phyloP scores from a whole-genome alignment of 2,329 filamentous ascomycete species.

The Scorias spongiosa region DNA sequence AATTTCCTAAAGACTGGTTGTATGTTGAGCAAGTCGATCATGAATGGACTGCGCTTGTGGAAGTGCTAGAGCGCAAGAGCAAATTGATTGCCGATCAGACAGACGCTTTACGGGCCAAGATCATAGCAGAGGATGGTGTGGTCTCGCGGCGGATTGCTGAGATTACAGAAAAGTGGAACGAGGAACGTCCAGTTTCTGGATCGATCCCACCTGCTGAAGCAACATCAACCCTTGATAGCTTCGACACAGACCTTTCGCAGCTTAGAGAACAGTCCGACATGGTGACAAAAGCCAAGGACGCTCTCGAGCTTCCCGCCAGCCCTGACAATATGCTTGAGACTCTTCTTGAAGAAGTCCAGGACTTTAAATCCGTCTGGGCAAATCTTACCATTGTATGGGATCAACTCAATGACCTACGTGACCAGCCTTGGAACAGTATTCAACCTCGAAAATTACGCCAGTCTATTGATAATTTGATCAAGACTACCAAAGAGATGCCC shows the following conservation, averaged over 20 bases:
- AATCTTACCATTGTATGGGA: conserved; percentile 93
- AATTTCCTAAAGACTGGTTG: conserved; percentile 87
- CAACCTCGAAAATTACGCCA: conserved; percentile 85
- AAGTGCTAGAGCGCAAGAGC: conserved; percentile 78
- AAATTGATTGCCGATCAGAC: conserved; percentile 95
- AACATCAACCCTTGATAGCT: conserved; percentile 63
- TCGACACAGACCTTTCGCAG: conserved; percentile 71
- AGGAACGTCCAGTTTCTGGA: conserved; percentile 92
- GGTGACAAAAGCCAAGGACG: conserved; percentile 93
- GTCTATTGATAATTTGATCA: conserved; percentile 80
- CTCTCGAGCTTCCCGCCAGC: conserved; percentile 71
- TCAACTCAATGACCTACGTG: conserved; percentile 82
- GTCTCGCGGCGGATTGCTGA: conserved; percentile 79
- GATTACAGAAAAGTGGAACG: conserved; percentile 76
- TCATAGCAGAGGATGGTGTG: conserved; percentile 80
- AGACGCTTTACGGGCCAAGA: conserved; percentile 87
- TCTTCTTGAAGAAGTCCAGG: conserved; percentile 87
- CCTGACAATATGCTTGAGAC: conserved; percentile 68
- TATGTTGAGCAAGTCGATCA: conserved; percentile 92
- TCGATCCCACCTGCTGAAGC: conserved; percentile 83
- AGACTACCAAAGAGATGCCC: conserved; percentile 98
- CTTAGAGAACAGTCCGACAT: conserved; percentile 81
- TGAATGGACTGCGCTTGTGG: conserved; percentile 86
- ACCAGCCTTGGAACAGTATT: conserved; percentile 86
- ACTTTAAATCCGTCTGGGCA: conserved; percentile 98